Percentiles rank a stretch among this genome's conserved stretches.
phyloP scores from a whole-genome alignment of 306 rosid species.

The Lithocarpus polystachyus region DNA sequence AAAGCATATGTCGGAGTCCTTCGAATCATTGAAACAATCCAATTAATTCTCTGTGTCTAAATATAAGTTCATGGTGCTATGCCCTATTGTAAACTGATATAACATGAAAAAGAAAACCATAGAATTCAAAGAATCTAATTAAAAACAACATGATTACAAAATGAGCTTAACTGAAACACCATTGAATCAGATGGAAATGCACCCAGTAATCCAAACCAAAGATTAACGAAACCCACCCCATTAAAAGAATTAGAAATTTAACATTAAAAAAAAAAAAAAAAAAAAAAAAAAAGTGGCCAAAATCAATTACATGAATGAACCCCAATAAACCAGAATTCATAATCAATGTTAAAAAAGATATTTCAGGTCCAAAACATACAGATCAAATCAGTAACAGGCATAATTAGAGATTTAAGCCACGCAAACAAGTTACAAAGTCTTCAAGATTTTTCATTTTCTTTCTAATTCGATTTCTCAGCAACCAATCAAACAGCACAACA shows the following conservation, averaged over 20 bases:
- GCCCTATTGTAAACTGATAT: no score
- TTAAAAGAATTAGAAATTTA: neutral
- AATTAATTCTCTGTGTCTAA: neutral
- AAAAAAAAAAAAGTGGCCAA: neutral
- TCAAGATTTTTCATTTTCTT: neutral
- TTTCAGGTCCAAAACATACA: conserved; percentile 10
- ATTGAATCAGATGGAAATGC: neutral
- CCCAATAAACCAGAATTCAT: neutral
- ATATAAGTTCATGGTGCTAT: neutral
- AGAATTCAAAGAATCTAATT: neutral
- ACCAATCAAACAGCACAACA: conserved; percentile 19
- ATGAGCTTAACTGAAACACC: neutral
- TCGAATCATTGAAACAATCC: neutral
- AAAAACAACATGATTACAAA: neutral
- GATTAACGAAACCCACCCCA: neutral
- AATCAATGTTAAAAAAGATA: neutral
- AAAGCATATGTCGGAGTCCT: neutral
- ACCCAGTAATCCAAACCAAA: neutral
- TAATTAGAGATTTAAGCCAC: neutral
- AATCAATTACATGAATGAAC: neutral
- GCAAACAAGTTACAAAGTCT: neutral
- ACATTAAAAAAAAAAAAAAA: neutral
- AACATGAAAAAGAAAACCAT: no score
- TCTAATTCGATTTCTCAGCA: conserved; percentile 4
- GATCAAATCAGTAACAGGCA: conserved; percentile 29